Conservation (phyloP, 2,329 filamentous ascomycete species). For the Ramularia collo-cygni region DNA sequence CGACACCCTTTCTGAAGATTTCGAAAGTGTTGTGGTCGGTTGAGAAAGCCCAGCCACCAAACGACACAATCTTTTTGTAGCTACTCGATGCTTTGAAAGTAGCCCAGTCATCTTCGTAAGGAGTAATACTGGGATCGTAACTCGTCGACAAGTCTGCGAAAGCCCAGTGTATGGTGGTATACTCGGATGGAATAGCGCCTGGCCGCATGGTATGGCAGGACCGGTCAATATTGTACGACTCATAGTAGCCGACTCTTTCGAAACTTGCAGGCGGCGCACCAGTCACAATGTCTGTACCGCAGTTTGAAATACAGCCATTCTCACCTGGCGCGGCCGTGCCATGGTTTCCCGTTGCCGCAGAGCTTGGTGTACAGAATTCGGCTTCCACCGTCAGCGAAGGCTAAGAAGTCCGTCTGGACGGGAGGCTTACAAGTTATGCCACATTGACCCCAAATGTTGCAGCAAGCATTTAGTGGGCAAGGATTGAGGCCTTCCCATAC, state of each 20-base stretch:
- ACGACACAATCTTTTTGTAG: slow-evolving; percentile 37
- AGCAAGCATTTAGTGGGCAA: slow-evolving; percentile 38
- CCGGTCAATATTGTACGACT: slow-evolving; percentile 28
- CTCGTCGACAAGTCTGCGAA: slow-evolving; percentile 32
- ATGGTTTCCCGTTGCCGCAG: slow-evolving; percentile 28
- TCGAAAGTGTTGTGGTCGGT: slow-evolving; percentile 27
- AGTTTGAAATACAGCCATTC: slow-evolving; percentile 39
- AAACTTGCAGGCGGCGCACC: slow-evolving; percentile 20
- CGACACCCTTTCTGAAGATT: slow-evolving; percentile 35
- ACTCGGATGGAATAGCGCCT: slow-evolving; percentile 15
- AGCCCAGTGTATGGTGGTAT: slow-evolving; percentile 27
- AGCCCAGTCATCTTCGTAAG: slow-evolving; percentile 27
- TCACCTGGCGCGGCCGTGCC: slow-evolving; percentile 31
- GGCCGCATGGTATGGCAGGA: slow-evolving; percentile 32
- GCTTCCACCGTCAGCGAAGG: too few species aligned
- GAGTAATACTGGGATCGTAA: slow-evolving; percentile 26
- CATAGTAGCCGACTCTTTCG: slow-evolving; percentile 29
- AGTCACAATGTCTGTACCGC: slow-evolving; percentile 34
- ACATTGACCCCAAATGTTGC: slow-evolving; percentile 42
- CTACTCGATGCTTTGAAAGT: slow-evolving; percentile 27
- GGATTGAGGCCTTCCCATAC: slow-evolving; percentile 24
- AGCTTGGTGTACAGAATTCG: slow-evolving; percentile 37
- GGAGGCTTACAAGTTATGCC: slow-evolving; percentile 36
- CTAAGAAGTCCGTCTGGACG: slow-evolving; percentile 19
- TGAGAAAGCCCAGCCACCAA: slow-evolving; percentile 42